Percentiles rank a stretch among this genome's conserved stretches.
Conservation (phyloP, 495 filamentous ascomycete genomes). For the Lepidopterella palustris region DNA sequence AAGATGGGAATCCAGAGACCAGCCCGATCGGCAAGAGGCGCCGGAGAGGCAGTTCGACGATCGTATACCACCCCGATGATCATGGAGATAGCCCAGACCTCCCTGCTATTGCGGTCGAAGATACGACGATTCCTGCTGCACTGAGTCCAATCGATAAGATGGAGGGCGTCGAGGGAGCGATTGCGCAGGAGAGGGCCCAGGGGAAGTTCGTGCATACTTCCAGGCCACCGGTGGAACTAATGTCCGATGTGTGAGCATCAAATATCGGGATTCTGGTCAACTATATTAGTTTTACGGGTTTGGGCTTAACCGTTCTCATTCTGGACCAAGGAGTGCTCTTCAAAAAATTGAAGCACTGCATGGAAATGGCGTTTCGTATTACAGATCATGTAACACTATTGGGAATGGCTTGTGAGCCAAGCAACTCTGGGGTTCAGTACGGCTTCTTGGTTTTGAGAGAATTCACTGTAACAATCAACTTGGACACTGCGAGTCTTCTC, state of each 20-base stretch:
- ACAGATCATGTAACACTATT: neutral
- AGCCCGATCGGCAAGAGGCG: slow-evolving; percentile 31
- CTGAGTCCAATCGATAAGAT: slow-evolving; percentile 32
- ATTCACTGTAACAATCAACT: too few relatives aligned
- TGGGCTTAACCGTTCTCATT: neutral
- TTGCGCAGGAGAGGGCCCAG: slow-evolving; percentile 22
- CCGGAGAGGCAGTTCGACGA: slow-evolving; percentile 54
- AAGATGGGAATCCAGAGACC: slow-evolving; percentile 26
- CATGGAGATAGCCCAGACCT: slow-evolving; percentile 70
- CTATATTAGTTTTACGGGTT: neutral
- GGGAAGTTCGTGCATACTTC: slow-evolving; percentile 60
- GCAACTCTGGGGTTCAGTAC: neutral
- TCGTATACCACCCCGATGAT: slow-evolving; percentile 69
- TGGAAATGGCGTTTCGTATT: neutral
- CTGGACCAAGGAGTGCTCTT: neutral
- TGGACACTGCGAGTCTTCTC: too few relatives aligned
- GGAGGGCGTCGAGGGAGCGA: slow-evolving; percentile 45
- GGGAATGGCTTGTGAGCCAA: neutral
- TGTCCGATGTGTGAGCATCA: slow-evolving; percentile 38
- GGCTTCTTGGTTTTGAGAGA: too few relatives aligned
- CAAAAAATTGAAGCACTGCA: neutral
- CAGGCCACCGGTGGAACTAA: slow-evolving; percentile 85
- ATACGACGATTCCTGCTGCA: slow-evolving; percentile 58
- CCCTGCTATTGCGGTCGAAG: slow-evolving; percentile 86
- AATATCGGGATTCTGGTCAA: neutral